A percentile compares a stretch with the other conserved stretches of the same genome.
These are phyloP conservation scores for Salix caprea DNA, from an alignment of 345 rosid genomes.

Conservation along the genomic window DNA sequence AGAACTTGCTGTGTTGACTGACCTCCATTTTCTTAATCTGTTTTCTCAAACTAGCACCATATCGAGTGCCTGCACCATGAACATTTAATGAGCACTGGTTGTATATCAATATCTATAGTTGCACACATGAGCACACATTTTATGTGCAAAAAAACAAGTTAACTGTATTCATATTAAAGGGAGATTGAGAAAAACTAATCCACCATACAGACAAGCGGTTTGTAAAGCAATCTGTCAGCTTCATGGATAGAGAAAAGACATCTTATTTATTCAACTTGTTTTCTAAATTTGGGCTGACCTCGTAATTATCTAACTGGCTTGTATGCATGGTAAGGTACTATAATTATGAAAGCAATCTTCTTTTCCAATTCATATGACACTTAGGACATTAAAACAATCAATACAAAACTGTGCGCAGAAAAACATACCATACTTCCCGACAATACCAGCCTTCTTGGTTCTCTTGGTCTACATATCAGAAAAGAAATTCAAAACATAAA, in stretches of 20 bases:
- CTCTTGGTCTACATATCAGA: slow-evolving; percentile 38
- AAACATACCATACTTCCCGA: background rate
- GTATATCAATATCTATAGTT: too few relatives aligned
- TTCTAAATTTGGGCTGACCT: background rate
- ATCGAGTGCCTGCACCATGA: slow-evolving; percentile 50
- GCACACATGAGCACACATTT: too few relatives aligned
- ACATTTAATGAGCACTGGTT: background rate
- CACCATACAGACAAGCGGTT: too few relatives aligned
- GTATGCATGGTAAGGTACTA: background rate
- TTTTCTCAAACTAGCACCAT: slow-evolving; percentile 82
- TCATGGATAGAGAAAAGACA: too few relatives aligned
- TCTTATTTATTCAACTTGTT: too few relatives aligned
- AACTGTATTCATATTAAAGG: too few relatives aligned
- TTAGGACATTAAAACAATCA: background rate
- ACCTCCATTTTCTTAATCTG: slow-evolving; percentile 85
- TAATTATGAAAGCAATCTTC: background rate
- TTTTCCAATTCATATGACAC: background rate
- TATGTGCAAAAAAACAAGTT: too few relatives aligned
- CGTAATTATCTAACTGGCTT: too few relatives aligned
- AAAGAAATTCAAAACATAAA: background rate
- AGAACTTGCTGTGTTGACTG: slow-evolving; percentile 73
- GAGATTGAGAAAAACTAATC: background rate
- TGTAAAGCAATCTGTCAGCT: too few relatives aligned
- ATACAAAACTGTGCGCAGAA: background rate
- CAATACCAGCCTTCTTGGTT: background rate